Evolutionary conservation across 306 rosid species (phyloP).

Genomic region (Quercus dentata): DNA sequence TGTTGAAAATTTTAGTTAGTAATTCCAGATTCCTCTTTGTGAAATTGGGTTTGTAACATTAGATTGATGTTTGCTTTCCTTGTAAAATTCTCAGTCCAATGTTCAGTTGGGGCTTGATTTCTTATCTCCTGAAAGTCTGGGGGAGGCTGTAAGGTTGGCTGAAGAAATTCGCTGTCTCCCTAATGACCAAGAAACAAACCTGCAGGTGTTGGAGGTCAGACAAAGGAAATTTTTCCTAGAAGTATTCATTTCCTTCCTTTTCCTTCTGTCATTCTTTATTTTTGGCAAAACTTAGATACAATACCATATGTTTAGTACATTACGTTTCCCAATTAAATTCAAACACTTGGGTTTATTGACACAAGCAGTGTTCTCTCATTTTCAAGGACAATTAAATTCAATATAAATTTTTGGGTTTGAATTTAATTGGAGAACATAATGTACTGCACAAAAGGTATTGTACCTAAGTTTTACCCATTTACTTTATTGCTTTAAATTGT

Average conservation of each 20-base stretch:
- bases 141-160: conserved; percentile 77
- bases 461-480: too few relatives aligned
- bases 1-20: not conserved
- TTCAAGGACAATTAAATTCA: too few relatives aligned
- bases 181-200: conserved; percentile 83
- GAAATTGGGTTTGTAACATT: not conserved
- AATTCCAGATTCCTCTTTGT: not conserved
- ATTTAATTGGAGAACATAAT: too few relatives aligned
- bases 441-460: too few relatives aligned
- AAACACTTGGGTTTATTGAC: too few relatives aligned
- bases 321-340: too few relatives aligned
- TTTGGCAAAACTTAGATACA: not conserved
- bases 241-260: conserved; percentile 22
- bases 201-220: conserved; percentile 89
- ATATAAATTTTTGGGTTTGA: too few relatives aligned
- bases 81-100: conserved; percentile 67
- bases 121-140: conserved; percentile 94
- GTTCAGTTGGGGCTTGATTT: conserved; percentile 96
- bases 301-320: too few relatives aligned
- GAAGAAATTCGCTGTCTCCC: conserved; percentile 88
- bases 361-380: too few relatives aligned
- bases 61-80: conserved; percentile 13
- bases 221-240: conserved; percentile 26
- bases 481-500: not conserved
- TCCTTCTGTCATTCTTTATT: conserved; percentile 5